Percentiles rank a stretch among this genome's conserved stretches.
phyloP scores from a whole-genome alignment of 805 yeast species.

The Cyberlindnera misumaiensis region DNA sequence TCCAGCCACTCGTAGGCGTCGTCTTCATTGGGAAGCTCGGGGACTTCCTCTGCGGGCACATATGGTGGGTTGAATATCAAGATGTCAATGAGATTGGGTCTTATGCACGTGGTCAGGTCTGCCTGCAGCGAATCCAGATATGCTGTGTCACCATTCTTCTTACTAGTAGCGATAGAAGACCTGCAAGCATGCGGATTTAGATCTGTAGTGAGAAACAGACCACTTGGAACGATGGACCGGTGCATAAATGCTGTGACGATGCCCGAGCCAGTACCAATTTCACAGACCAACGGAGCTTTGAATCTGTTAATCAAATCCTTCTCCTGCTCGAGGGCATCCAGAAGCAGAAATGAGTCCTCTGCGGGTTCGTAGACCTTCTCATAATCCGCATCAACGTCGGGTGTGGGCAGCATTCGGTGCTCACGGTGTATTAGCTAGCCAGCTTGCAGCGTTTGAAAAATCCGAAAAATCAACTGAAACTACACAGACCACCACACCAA shows the following conservation, averaged over 20 bases:
- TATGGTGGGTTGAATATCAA: slow-evolving; percentile 93
- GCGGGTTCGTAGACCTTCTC: slow-evolving; percentile 90
- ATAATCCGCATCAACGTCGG: slow-evolving; percentile 52
- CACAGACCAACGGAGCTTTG: slow-evolving; percentile 54
- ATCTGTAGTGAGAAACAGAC: slow-evolving; percentile 65
- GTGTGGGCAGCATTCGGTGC: slow-evolving; percentile 75
- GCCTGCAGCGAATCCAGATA: slow-evolving; percentile 47
- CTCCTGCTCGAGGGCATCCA: slow-evolving; percentile 74
- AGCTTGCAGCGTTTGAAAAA: too few relatives aligned
- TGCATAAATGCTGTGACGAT: slow-evolving; percentile 75
- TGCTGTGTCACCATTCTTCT: slow-evolving; percentile 24
- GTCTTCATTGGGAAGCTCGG: slow-evolving; percentile 43
- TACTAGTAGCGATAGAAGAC: slow-evolving; percentile 41
- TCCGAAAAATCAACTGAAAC: too few relatives aligned
- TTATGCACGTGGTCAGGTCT: slow-evolving; percentile 47
- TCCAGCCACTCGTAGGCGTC: slow-evolving; percentile 72
- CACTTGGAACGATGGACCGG: slow-evolving; percentile 44
- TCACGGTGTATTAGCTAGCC: too few relatives aligned
- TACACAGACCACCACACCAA: too few relatives aligned
- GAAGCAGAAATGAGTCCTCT: slow-evolving; percentile 80
- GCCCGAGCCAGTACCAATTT: slow-evolving; percentile 92
- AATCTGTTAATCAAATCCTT: slow-evolving; percentile 28
- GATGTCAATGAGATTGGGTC: slow-evolving; percentile 49
- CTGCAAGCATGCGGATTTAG: slow-evolving; percentile 71
- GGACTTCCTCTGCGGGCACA: slow-evolving; percentile 81